Percentiles rank a stretch among this genome's conserved stretches.
Evolutionary conservation across 2,329 filamentous ascomycete species (phyloP).

Genomic region (Colletotrichum siamense): DNA sequence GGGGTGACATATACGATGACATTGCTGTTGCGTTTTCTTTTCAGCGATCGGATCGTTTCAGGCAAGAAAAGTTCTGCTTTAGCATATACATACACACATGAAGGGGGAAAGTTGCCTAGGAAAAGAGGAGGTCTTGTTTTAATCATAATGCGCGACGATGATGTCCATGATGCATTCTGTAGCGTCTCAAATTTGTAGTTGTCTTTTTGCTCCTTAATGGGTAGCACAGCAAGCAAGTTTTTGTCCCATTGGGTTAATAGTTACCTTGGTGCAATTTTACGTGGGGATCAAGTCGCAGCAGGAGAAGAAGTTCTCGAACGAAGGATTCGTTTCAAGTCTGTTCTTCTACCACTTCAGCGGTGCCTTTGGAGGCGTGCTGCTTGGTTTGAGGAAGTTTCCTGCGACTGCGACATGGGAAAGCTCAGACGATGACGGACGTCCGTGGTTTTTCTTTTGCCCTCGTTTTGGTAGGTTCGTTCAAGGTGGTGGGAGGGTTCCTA

Average conservation of each 20-base stretch:
- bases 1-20: not conserved
- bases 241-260: not conserved
- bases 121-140: not conserved
- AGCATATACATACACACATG: not conserved
- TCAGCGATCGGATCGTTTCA: not conserved
- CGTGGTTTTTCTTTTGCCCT: not conserved
- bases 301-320: not conserved
- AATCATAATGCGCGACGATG: not conserved
- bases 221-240: not conserved
- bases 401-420: not conserved
- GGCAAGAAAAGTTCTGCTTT: not conserved
- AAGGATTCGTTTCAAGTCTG: not conserved
- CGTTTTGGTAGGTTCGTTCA: not conserved
- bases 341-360: not conserved
- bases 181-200: not conserved
- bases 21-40: not conserved
- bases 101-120: not conserved
- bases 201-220: not conserved
- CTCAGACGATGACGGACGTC: slow-evolving; percentile 8
- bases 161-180: not conserved
- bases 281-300: too few relatives aligned
- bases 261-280: not conserved
- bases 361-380: not conserved
- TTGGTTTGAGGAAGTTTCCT: not conserved
- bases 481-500: not conserved